Conservation (phyloP, 2,329 filamentous ascomycete genomes). For the Claviceps sp. region DNA sequence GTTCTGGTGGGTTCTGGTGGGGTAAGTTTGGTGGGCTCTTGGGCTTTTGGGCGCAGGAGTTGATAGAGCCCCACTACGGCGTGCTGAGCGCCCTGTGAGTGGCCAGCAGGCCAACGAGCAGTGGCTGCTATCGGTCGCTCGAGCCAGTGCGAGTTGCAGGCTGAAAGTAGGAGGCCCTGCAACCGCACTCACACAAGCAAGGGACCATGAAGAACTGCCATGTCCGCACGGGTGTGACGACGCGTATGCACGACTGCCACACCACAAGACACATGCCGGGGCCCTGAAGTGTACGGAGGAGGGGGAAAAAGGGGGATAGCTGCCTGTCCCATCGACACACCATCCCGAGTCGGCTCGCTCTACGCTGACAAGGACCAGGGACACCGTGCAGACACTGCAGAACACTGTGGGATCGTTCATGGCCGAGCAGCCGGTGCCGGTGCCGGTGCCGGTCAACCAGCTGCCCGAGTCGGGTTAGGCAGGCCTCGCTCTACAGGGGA, state of each 20-base stretch:
- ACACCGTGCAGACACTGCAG: conserved; percentile 1
- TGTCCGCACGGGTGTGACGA: too few relatives aligned
- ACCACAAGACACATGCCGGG: too few relatives aligned
- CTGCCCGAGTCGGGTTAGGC: background rate
- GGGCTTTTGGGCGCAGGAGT: background rate
- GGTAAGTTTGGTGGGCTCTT: background rate
- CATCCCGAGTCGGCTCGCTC: background rate
- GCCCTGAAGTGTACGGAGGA: too few relatives aligned
- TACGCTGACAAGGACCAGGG: background rate
- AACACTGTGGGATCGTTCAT: background rate
- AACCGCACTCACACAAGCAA: too few relatives aligned
- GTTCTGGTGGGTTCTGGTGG: background rate
- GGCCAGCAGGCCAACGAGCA: background rate
- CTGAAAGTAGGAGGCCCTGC: too few relatives aligned
- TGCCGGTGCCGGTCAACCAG: background rate
- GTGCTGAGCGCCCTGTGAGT: background rate
- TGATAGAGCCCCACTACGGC: background rate
- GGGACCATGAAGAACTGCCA: too few relatives aligned
- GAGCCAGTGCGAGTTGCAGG: background rate
- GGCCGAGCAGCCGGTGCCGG: background rate
- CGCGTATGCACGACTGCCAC: too few relatives aligned
- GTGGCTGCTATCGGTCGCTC: background rate
- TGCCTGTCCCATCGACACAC: too few relatives aligned
- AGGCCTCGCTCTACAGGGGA: background rate
- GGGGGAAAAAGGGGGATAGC: background rate